Conservation (phyloP, 2,329 filamentous ascomycete species). For the Arthrobotrys musiformis region DNA sequence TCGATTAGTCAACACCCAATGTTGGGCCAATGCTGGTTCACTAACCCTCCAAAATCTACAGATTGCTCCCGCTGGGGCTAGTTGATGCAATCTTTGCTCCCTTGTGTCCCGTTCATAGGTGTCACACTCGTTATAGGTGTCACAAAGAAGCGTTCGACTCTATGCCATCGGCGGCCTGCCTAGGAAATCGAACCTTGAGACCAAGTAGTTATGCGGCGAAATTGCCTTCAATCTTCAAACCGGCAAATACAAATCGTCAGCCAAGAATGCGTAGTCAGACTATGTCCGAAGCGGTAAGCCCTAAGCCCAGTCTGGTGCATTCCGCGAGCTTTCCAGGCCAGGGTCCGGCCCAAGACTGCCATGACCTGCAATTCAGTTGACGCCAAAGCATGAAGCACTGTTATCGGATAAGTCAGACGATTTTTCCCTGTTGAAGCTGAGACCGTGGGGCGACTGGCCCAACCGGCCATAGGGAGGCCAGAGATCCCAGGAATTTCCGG, state of each 20-base stretch:
- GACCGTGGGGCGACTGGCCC: not conserved
- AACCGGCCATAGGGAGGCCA: not conserved
- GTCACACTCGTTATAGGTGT: too few relatives aligned
- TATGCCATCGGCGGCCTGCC: too few relatives aligned
- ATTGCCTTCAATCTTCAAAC: not conserved
- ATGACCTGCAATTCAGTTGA: too few relatives aligned
- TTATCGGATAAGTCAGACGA: slow-evolving; percentile 6
- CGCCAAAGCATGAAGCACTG: not conserved
- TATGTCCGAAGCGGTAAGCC: not conserved
- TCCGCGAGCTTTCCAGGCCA: not conserved
- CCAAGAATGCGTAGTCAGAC: not conserved
- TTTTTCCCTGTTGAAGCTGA: not conserved
- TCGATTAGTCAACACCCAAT: too few relatives aligned
- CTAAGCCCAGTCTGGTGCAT: slow-evolving; percentile 3
- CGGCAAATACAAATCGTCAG: not conserved
- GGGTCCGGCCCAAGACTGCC: not conserved
- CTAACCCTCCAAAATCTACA: too few relatives aligned
- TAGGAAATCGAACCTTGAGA: not conserved
- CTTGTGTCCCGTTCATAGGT: too few relatives aligned
- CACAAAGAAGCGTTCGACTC: too few relatives aligned
- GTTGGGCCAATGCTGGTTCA: too few relatives aligned
- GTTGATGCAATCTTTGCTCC: too few relatives aligned
- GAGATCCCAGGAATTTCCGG: too few relatives aligned
- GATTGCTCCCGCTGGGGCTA: too few relatives aligned
- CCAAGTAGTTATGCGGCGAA: not conserved